A percentile compares a stretch with the other conserved stretches of the same genome.
Conservation (phyloP, 1,284 basidiomycete genomes). For the Sparassis latifolia region DNA sequence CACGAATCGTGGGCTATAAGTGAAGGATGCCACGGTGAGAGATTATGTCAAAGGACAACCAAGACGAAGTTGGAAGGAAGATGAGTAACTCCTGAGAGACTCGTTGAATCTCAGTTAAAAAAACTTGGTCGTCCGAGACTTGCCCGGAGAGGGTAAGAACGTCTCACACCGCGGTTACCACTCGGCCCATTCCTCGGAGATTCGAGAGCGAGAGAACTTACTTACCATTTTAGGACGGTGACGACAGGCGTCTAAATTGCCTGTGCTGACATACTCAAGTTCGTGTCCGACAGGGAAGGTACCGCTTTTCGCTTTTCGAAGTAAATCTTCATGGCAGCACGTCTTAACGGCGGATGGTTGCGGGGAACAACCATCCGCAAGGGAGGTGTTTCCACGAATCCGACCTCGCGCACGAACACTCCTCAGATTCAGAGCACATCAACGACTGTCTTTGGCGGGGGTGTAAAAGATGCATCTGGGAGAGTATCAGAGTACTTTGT, state of each 20-base stretch:
- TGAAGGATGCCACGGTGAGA: slow-evolving; percentile 10
- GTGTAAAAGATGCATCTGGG: slow-evolving; percentile 77
- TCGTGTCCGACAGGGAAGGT: no score
- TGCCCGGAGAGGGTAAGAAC: background rate
- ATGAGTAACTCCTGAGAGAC: no score
- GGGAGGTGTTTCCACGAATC: slow-evolving; percentile 40
- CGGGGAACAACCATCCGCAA: slow-evolving; percentile 70
- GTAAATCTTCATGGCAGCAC: slow-evolving; percentile 1
- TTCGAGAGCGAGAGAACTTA: background rate
- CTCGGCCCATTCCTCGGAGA: no score
- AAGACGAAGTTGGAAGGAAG: no score
- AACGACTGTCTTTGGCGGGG: slow-evolving; percentile 65
- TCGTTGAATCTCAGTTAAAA: background rate
- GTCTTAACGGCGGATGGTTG: slow-evolving; percentile 43
- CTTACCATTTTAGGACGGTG: no score
- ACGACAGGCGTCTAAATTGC: no score
- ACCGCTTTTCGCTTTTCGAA: background rate
- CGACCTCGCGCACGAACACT: slow-evolving; percentile 50
- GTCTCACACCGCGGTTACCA: background rate
- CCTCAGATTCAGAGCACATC: slow-evolving; percentile 69
- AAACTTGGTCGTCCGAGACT: background rate
- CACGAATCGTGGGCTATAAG: background rate
- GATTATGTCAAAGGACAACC: no score
- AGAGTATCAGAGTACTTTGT: slow-evolving; percentile 75
- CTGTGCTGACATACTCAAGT: no score